Evolutionary conservation across 2,329 filamentous ascomycete genomes (phyloP).

Genomic region (Penicillium sp.): DNA sequence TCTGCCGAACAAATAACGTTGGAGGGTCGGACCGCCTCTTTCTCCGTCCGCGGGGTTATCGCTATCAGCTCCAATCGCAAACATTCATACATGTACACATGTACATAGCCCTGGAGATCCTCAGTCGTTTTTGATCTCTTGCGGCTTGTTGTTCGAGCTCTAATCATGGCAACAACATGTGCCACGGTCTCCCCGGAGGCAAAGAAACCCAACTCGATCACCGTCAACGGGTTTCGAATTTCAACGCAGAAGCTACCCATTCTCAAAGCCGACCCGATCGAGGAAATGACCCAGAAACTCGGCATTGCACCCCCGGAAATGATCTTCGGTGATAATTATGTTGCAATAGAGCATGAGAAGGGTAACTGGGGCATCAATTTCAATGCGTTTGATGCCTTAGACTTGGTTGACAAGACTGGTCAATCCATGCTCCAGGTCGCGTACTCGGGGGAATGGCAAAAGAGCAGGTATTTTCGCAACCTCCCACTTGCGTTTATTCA

Average conservation of each 20-base stretch:
- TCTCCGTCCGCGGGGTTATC: constrained; percentile 36
- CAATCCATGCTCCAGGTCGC: constrained; percentile 88
- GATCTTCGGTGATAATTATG: constrained; percentile 96
- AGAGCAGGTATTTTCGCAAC: constrained; percentile 53
- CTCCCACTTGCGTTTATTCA: neutral
- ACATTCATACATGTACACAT: constrained; percentile 8
- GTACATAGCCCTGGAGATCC: constrained; percentile 5
- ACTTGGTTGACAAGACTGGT: constrained; percentile 91
- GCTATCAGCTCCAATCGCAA: constrained; percentile 16
- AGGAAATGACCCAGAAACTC: constrained; percentile 74
- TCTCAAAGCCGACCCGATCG: constrained; percentile 86
- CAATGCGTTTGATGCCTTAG: constrained; percentile 81
- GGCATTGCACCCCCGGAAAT: constrained; percentile 93
- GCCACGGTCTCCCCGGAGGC: constrained; percentile 54
- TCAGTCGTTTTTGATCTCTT: neutral
- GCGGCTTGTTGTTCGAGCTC: constrained; percentile 17
- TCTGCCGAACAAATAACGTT: constrained; percentile 1
- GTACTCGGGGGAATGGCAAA: constrained; percentile 85
- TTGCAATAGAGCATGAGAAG: constrained; percentile 69
- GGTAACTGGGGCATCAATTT: constrained; percentile 80
- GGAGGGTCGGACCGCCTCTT: constrained; percentile 31
- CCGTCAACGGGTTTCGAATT: constrained; percentile 69
- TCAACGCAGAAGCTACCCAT: constrained; percentile 89
- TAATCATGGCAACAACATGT: constrained; percentile 43
- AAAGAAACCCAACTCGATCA: constrained; percentile 56